These are phyloP conservation scores for Candida sanyaensis DNA, from an alignment of 1,139 yeast genomes.

Conservation along the genomic window DNA sequence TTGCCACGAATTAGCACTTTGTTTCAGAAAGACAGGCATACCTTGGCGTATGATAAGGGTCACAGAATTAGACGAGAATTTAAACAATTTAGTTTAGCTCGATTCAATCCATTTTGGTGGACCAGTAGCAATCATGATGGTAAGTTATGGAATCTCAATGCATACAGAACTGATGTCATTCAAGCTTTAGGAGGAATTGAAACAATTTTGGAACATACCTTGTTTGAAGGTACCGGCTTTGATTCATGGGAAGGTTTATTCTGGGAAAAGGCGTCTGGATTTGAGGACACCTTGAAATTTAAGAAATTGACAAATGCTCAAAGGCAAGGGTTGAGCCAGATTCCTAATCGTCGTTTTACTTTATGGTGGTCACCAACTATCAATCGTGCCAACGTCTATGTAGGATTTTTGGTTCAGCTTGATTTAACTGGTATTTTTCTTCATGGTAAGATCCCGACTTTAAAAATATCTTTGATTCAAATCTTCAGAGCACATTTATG, in stretches of 20 bases:
- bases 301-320: conserved; percentile 97
- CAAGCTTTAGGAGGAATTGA: conserved; percentile 98
- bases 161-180: conserved; percentile 93
- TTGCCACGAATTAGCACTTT: conserved; percentile 93
- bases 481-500: conserved; percentile 97
- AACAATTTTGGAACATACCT: conserved; percentile 90
- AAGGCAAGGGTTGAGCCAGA: conserved; percentile 94
- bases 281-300: conserved; percentile 93
- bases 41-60: conserved; percentile 93
- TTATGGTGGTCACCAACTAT: conserved; percentile 99
- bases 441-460: conserved; percentile 97
- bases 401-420: conserved; percentile 93
- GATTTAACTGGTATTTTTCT: conserved; percentile 96
- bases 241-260: conserved; percentile 98
- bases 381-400: conserved; percentile 96
- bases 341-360: conserved; percentile 96
- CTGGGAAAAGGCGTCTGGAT: conserved; percentile 98
- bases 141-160: conserved; percentile 88
- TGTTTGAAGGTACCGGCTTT: conserved; percentile 96
- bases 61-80: conserved; percentile 82
- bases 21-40: conserved; percentile 93
- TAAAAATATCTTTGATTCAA: conserved; percentile 92
- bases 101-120: conserved; percentile 96
- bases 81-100: conserved; percentile 68
- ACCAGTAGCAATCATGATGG: conserved; percentile 93